Percentiles rank a stretch among this genome's conserved stretches.
These are phyloP conservation scores for Solanum tacnaense DNA, from an alignment of 257 asterid species.

Conservation along the genomic window DNA sequence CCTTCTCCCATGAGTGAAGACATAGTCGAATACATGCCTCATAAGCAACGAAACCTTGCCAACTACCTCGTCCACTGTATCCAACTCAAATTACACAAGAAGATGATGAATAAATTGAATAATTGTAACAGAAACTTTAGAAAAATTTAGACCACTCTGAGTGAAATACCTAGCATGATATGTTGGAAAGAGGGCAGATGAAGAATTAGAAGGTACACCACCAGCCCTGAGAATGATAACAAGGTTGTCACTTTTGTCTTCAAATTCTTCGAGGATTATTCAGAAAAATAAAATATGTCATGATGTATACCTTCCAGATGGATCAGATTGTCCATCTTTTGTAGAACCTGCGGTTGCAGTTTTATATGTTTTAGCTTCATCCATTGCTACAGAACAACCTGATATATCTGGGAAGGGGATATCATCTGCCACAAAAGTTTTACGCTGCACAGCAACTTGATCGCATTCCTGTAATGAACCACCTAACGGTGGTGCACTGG, in stretches of 20 bases:
- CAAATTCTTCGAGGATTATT: neutral
- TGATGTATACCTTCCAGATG: slow-evolving; percentile 37
- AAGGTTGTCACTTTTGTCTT: neutral
- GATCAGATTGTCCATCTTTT: slow-evolving; percentile 24
- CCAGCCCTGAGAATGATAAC: slow-evolving; percentile 42
- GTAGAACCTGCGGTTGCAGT: slow-evolving; percentile 11
- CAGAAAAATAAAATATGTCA: neutral
- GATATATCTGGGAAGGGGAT: slow-evolving; percentile 14
- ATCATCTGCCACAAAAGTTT: slow-evolving; percentile 15
- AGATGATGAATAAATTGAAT: neutral
- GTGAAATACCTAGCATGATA: slow-evolving; percentile 72
- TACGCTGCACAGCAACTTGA: slow-evolving; percentile 28
- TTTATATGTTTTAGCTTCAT: slow-evolving; percentile 14
- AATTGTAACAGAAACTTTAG: neutral
- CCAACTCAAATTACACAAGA: slow-evolving; percentile 9
- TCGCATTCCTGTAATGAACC: slow-evolving; percentile 15
- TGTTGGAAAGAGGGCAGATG: slow-evolving; percentile 63
- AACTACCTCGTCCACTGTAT: slow-evolving; percentile 77
- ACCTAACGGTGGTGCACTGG: slow-evolving; percentile 79
- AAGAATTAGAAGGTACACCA: slow-evolving; percentile 33
- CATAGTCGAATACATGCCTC: slow-evolving; percentile 96
- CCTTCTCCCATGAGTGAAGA: slow-evolving; percentile 80
- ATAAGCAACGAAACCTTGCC: slow-evolving; percentile 69
- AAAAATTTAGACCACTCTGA: neutral
- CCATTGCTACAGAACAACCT: slow-evolving; percentile 24